phyloP scores from a whole-genome alignment of 1,284 basidiomycete genomes.

The Erythrobasidium hasegawianum region DNA sequence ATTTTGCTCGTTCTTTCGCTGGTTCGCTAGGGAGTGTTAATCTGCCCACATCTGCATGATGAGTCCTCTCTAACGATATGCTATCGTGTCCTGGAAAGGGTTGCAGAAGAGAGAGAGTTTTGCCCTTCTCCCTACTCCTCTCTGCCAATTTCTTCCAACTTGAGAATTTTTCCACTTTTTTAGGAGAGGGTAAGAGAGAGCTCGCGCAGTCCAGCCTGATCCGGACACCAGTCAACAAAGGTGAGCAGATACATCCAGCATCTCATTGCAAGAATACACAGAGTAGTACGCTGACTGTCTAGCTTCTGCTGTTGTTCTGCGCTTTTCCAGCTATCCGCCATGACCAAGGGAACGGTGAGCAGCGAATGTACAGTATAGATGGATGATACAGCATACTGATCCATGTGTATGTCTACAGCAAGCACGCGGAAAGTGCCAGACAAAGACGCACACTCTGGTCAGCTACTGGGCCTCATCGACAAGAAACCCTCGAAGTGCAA shows the following conservation, averaged over 20 bases:
- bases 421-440: conserved; percentile 79
- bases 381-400: background rate
- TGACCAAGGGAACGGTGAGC: conserved; percentile 9
- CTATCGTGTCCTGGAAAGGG: conserved; percentile 18
- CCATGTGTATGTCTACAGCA: background rate
- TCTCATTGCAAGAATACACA: no score
- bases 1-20: no score
- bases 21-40: background rate
- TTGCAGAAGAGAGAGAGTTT: background rate
- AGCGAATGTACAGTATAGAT: background rate
- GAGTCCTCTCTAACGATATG: conserved; percentile 26
- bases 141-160: no score
- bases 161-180: no score
- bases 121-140: no score
- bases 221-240: background rate
- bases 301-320: background rate
- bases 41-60: conserved; percentile 28
- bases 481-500: no score
- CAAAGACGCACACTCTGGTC: conserved; percentile 84
- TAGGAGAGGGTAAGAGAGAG: no score
- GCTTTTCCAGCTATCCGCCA: background rate
- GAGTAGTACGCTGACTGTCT: no score
- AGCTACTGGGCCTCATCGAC: no score
- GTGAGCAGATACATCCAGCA: no score
- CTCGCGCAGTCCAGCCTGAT: no score